phyloP scores from a whole-genome alignment of 768 basidiomycete species.

The Mrakia gelida region DNA sequence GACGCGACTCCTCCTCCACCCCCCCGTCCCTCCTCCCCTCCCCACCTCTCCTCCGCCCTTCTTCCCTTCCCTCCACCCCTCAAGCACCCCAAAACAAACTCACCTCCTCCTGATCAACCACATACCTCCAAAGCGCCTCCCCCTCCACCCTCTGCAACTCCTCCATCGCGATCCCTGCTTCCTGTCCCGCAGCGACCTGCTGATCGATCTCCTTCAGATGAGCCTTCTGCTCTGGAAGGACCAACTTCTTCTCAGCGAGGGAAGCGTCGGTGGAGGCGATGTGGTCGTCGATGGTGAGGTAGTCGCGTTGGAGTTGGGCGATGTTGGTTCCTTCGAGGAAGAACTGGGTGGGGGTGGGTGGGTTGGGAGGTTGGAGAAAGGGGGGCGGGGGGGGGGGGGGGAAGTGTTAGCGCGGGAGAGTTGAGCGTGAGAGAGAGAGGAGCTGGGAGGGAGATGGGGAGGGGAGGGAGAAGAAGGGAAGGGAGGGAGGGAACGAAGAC shows the following conservation, averaged over 20 bases:
- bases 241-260: conserved; percentile 66
- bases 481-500: neutral
- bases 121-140: neutral
- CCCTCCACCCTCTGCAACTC: neutral
- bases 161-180: too few species aligned
- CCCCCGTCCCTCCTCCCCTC: too few species aligned
- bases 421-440: conserved; percentile 1
- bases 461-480: neutral
- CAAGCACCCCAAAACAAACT: neutral
- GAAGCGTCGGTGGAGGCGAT: conserved; percentile 64
- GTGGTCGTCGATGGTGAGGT: conserved; percentile 69
- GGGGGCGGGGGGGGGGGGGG: too few species aligned
- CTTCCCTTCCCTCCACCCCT: too few species aligned
- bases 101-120: neutral
- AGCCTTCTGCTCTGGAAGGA: conserved; percentile 57
- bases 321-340: conserved; percentile 93
- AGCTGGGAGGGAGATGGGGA: neutral
- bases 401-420: too few species aligned
- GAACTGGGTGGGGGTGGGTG: conserved; percentile 54
- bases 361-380: too few species aligned
- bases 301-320: conserved; percentile 81
- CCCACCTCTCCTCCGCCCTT: too few species aligned
- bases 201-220: too few species aligned
- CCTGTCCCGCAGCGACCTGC: too few species aligned
- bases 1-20: neutral